Evolutionary conservation across 176 grass and related monocot species (phyloP).

Genomic region (Echinochloa phyllopogon): DNA sequence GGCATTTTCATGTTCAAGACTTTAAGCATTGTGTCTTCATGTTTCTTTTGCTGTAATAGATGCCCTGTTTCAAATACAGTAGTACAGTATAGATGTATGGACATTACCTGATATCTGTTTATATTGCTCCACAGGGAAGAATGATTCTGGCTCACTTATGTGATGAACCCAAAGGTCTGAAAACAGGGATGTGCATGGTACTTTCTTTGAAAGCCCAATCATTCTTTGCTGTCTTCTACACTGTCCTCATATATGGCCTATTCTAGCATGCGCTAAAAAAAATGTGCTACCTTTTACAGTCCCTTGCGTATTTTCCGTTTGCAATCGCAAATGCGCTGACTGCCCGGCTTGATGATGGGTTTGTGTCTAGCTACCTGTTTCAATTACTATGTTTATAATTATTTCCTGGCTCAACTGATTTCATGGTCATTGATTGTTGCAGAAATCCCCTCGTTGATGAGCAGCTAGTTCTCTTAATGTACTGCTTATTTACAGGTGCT

Average conservation of each 20-base stretch:
- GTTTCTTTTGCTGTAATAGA: not conserved
- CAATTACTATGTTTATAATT: slow-evolving; percentile 8
- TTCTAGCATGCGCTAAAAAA: slow-evolving; percentile 26
- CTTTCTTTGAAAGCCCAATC: slow-evolving; percentile 25
- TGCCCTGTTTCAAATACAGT: not conserved
- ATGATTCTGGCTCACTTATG: slow-evolving; percentile 98
- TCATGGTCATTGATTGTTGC: slow-evolving; percentile 42
- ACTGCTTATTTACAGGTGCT: slow-evolving; percentile 87
- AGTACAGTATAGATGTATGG: not conserved
- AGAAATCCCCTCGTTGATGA: slow-evolving; percentile 90
- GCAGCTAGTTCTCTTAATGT: slow-evolving; percentile 85
- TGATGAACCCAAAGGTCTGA: slow-evolving; percentile 97
- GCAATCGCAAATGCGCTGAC: slow-evolving; percentile 91
- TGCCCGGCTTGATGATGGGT: slow-evolving; percentile 88
- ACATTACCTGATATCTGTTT: slow-evolving; percentile 25
- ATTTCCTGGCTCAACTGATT: slow-evolving; percentile 32
- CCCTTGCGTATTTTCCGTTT: slow-evolving; percentile 86
- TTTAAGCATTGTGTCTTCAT: not conserved
- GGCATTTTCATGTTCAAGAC: not conserved
- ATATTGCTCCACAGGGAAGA: slow-evolving; percentile 73
- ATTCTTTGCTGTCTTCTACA: slow-evolving; percentile 14
- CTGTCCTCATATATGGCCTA: slow-evolving; percentile 21
- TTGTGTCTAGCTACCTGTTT: slow-evolving; percentile 43
- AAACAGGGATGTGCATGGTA: slow-evolving; percentile 99
- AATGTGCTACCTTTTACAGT: slow-evolving; percentile 52